Evolutionary conservation across 768 basidiomycete genomes (phyloP).

Genomic region (Dentipellis sp.): DNA sequence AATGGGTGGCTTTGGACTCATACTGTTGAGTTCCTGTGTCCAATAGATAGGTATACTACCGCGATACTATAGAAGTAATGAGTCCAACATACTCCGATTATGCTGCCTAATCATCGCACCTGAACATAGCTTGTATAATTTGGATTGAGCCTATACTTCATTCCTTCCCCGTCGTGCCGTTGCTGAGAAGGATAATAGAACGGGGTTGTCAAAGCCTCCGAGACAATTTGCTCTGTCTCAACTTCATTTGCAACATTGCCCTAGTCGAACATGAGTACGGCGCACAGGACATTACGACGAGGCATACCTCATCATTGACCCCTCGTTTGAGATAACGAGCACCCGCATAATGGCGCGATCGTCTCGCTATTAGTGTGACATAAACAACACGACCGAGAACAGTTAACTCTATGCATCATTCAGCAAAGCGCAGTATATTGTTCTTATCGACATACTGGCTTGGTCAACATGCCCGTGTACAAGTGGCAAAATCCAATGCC

Average conservation of each 20-base stretch:
- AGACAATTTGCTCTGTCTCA: constrained; percentile 96
- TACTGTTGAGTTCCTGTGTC: constrained; percentile 88
- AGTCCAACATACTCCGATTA: not conserved
- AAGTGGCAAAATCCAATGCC: constrained; percentile 84
- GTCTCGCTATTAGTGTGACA: constrained; percentile 87
- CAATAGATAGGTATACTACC: constrained; percentile 96
- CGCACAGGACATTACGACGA: not conserved
- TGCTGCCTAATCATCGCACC: constrained; percentile 26
- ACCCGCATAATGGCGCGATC: constrained; percentile 93
- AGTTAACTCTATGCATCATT: constrained; percentile 62
- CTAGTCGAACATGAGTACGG: constrained; percentile 27
- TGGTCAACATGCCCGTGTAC: constrained; percentile 97
- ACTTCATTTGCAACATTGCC: constrained; percentile 99
- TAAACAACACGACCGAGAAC: constrained; percentile 87
- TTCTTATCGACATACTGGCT: constrained; percentile 61
- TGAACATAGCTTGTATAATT: constrained; percentile 95
- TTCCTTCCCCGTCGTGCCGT: constrained; percentile 20
- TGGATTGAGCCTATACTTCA: constrained; percentile 56
- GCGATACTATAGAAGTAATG: constrained; percentile 48
- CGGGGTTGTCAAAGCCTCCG: constrained; percentile 80
- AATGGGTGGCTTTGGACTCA: constrained; percentile 91
- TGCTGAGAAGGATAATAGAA: constrained; percentile 65
- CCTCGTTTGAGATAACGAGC: constrained; percentile 92
- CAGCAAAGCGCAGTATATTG: not conserved
- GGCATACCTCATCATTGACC: constrained; percentile 76